phyloP scores from a whole-genome alignment of 2,329 filamentous ascomycete species.

The Pseudocercospora vitis region DNA sequence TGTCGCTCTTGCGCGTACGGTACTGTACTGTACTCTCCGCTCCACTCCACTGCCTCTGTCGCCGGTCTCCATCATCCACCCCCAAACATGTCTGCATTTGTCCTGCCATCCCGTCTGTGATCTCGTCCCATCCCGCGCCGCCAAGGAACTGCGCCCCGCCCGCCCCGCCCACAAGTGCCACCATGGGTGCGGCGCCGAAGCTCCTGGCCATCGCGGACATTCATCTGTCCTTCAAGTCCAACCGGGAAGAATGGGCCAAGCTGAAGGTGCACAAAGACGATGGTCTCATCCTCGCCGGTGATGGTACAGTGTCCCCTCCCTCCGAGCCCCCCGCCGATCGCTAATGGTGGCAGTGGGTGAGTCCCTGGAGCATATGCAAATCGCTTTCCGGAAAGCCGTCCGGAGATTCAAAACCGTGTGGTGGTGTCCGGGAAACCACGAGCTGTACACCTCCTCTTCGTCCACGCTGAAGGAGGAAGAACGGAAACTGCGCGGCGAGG shows the following conservation, averaged over 20 bases:
- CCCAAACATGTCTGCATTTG: constrained; percentile 1
- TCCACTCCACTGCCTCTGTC: too few species aligned
- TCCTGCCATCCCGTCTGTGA: neutral
- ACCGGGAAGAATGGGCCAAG: constrained; percentile 46
- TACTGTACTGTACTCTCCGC: too few species aligned
- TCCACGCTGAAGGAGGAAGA: constrained; percentile 37
- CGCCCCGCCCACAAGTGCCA: constrained; percentile 7
- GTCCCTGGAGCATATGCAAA: constrained; percentile 36
- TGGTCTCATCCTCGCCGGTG: constrained; percentile 49
- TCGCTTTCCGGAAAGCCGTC: constrained; percentile 45
- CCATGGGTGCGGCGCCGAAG: constrained; percentile 18
- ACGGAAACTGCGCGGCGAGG: constrained; percentile 48
- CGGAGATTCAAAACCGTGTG: constrained; percentile 50
- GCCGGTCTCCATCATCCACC: constrained; percentile 3
- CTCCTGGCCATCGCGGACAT: constrained; percentile 51
- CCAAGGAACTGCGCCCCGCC: neutral
- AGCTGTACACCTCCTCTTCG: constrained; percentile 55
- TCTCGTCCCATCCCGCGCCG: neutral
- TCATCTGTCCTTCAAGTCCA: constrained; percentile 49
- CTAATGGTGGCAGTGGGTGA: constrained; percentile 35
- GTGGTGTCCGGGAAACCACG: constrained; percentile 60
- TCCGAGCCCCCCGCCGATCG: constrained; percentile 10
- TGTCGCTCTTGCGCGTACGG: too few species aligned
- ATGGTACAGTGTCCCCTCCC: constrained; percentile 32
- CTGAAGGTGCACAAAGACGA: constrained; percentile 44